Evolutionary conservation across 129 eudicot species (phyloP), one percentile per base, ranked within the genome.

Genomic region (Flaveria robusta): DNA sequence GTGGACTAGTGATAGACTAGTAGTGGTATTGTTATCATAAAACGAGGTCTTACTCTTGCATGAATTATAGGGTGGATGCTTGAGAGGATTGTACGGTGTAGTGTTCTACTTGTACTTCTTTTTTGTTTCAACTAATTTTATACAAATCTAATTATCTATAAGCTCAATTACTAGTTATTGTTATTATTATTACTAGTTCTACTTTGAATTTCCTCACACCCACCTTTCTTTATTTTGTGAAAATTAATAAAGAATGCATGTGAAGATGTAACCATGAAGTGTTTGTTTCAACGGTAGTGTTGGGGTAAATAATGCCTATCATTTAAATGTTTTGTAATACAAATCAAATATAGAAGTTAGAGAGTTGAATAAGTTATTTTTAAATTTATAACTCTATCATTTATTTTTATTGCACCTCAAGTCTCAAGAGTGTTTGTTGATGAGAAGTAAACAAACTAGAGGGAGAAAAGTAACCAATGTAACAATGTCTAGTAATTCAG

Each of bases 21-120:
- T 34, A 15, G 42, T 14, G 43, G 43, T 37, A 27, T 14, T 79
- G 62, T 59, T 70, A 54, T 80, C 64, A 80, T 74, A 80, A 80
- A 46, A 74, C 75, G 75, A 74, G 79, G 79, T 65, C 73, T 15
- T 39, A 10, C 23, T 65, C 73, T 22, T 52, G 16, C 23, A 23
- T 79, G 82, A 47, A 34, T 27, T 49, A 41, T 2, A 16, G 41
- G 10, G 4, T 34, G 2, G 5, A 67, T 45, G 39, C 46, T 49
- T 62, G 8, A 34, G 67, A 72, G 39, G 79, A 27, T 79, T 34
- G 83, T 80, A 66, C 29, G 41, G 9, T 39, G 79, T 79, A 78
- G 49, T 65, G 74, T 65, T 64, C 49, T 64, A 72, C 24, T 64
- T 79, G 79, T 79, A 72, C 62, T 64, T 71, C 4, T 52, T 52